phyloP scores from a whole-genome alignment of 345 rosid genomes.

The Adansonia digitata region DNA sequence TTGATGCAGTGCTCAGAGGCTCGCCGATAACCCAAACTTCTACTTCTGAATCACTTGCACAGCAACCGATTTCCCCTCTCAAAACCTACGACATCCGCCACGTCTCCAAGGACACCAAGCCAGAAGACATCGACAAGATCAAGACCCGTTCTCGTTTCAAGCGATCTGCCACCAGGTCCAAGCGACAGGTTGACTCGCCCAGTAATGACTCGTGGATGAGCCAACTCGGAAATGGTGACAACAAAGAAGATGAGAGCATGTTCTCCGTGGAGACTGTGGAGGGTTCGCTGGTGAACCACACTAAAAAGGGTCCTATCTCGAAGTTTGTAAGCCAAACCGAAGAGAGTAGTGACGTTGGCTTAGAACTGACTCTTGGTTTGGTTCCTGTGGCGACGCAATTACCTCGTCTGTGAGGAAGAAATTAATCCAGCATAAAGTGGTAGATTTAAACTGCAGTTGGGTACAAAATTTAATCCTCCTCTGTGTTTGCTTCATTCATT shows the following conservation, averaged over 20 bases:
- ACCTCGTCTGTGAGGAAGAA: not conserved
- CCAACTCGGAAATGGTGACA: constrained; percentile 63
- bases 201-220: constrained; percentile 79
- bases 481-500: not conserved
- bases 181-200: constrained; percentile 15
- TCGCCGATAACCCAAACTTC: constrained; percentile 17
- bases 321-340: not conserved
- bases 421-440: not conserved
- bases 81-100: constrained; percentile 44
- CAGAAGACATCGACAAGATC: constrained; percentile 9
- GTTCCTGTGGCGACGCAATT: not conserved
- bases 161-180: constrained; percentile 28
- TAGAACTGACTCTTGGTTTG: constrained; percentile 1
- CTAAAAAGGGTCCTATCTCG: not conserved
- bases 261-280: constrained; percentile 48
- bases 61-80: constrained; percentile 25
- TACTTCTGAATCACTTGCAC: constrained; percentile 3
- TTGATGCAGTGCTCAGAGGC: constrained; percentile 43
- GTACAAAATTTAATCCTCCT: not conserved
- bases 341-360: not conserved
- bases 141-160: constrained; percentile 28
- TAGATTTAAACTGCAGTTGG: not conserved
- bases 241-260: constrained; percentile 55
- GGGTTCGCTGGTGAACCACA: not conserved
- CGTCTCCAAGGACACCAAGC: constrained; percentile 24